Conservation (phyloP, 495 filamentous ascomycete species). For the Podospora tetraspora region DNA sequence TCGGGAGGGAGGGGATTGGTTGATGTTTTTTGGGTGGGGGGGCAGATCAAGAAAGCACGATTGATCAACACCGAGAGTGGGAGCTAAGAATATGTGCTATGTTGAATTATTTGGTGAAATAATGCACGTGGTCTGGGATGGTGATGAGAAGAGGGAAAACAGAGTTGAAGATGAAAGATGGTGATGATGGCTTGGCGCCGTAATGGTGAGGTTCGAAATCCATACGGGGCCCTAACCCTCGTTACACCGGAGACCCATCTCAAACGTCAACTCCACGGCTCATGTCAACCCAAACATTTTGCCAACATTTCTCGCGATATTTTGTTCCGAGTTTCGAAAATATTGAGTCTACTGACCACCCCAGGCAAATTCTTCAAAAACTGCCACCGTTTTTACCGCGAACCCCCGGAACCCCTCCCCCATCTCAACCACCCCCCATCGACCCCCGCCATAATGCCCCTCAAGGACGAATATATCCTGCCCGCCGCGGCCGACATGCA, state of each 20-base stretch:
- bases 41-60: neutral
- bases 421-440: neutral
- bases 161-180: neutral
- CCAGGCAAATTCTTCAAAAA: neutral
- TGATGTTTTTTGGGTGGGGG: neutral
- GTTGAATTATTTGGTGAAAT: neutral
- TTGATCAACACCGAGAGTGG: neutral
- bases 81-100: neutral
- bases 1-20: neutral
- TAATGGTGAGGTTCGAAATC: neutral
- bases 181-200: neutral
- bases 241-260: neutral
- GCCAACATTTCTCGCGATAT: neutral
- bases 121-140: neutral
- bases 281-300: neutral
- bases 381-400: neutral
- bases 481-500: conserved; percentile 61
- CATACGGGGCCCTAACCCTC: neutral
- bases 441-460: conserved; percentile 30
- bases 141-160: neutral
- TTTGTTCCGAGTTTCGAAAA: neutral
- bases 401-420: neutral
- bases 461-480: conserved; percentile 49
- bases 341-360: neutral
- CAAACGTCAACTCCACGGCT: neutral